phyloP scores from a whole-genome alignment of 805 yeast species.

The Wickerhamomyces subpelliculosus region DNA sequence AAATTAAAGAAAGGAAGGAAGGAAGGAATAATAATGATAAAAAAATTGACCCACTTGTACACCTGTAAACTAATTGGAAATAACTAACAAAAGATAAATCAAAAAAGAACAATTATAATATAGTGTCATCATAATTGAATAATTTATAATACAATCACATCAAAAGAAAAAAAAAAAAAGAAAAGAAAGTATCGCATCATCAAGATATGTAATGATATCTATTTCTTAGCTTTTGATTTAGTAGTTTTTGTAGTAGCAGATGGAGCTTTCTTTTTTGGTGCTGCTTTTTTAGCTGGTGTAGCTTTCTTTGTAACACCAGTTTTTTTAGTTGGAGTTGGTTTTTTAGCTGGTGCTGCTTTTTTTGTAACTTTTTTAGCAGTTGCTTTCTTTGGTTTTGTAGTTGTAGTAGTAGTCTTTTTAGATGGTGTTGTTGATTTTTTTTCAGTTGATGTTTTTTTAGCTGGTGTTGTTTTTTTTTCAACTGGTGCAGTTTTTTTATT shows the following conservation, averaged over 20 bases:
- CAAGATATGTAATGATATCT: neutral
- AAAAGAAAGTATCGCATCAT: neutral
- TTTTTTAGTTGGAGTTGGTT: conserved; percentile 17
- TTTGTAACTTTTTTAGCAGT: conserved; percentile 27
- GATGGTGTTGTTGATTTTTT: conserved; percentile 20
- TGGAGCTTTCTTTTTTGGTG: conserved; percentile 19
- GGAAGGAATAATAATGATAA: no score
- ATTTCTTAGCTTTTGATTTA: conserved; percentile 11
- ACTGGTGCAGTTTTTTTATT: conserved; percentile 22
- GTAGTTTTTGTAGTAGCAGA: conserved; percentile 5
- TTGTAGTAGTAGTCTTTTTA: conserved; percentile 23
- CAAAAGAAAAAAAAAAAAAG: neutral
- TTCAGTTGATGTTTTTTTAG: conserved; percentile 22
- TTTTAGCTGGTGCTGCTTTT: conserved; percentile 24
- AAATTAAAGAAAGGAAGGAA: no score
- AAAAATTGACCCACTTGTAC: no score
- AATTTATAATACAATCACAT: no score
- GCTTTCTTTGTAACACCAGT: conserved; percentile 19
- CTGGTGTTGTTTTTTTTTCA: conserved; percentile 25
- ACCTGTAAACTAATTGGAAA: no score
- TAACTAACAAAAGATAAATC: no score
- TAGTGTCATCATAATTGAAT: no score
- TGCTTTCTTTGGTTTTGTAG: conserved; percentile 24
- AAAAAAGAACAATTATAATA: no score
- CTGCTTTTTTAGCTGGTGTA: conserved; percentile 22